Base-by-base conservation (phyloP, 164 flowering plant species). In the Brasenia schreberi region DNA sequence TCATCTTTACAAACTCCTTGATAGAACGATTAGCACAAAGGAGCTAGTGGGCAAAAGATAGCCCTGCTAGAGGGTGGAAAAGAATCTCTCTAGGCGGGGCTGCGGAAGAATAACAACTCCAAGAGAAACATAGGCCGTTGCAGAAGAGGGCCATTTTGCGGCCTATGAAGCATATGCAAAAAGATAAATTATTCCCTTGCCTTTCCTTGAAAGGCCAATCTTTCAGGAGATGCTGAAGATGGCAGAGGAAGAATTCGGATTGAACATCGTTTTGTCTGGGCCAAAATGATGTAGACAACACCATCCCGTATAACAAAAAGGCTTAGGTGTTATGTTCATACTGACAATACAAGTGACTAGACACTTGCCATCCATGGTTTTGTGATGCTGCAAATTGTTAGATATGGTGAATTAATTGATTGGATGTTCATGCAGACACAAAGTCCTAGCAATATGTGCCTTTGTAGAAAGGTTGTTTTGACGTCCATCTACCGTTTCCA, bases 201-300 rank as follows among this genome's bases (percentile, higher is more conserved):
- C 4, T 19, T 62, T 14, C 49, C 59, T 68, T 14, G 5, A 62
- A 7, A 43, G 33, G 19, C 44, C 64, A 23, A 53, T 71, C 66
- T 62, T 66, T 42, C 27, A 10, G 66, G 68, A 70, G 62, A 61
- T 70, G 9, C 56, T 70, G 7, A 70, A 66, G 52, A 65, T 70
- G 68, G 43, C 65, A 1, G 73, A 65, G 49, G 65, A 44, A 1
- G 68, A 23, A 23, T 23, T 23, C 27, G 27, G 27, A 23, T 23
- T 23, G 27, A 23, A 33, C 39, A 33, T 33, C 39, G 39, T 33
- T 33, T 33, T 33, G 39, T 33, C 4, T 33, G 39, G 39, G 39
- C 39, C 39, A 33, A 33, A 33, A 33, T 3, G 39, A n/a, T n/a
- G n/a, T n/a, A n/a, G n/a, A n/a, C n/a, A n/a, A n/a, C n/a, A n/a